Conservation (phyloP, 306 rosid genomes). For the Cucurbita ficifolia region DNA sequence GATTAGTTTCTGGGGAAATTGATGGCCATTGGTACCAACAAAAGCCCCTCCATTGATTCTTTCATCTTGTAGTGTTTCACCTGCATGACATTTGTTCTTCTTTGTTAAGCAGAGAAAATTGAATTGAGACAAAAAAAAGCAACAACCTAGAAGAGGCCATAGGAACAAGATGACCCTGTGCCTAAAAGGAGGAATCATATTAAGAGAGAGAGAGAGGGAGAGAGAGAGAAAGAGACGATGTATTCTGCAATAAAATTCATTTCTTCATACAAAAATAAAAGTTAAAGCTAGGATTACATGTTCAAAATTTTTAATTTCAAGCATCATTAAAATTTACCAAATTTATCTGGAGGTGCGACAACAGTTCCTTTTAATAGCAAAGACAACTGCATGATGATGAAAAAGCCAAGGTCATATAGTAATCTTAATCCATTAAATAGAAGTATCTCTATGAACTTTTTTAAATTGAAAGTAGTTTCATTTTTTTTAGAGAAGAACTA, state of each 20-base stretch:
- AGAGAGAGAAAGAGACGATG: not conserved
- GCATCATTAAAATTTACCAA: constrained; percentile 38
- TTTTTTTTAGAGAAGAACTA: not conserved
- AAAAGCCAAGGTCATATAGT: constrained; percentile 4
- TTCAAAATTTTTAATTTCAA: constrained; percentile 8
- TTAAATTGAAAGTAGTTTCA: not conserved
- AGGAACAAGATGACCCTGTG: not conserved
- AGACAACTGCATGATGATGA: constrained; percentile 54
- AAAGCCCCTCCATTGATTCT: constrained; percentile 84
- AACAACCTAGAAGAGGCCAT: not conserved
- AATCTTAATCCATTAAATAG: constrained; percentile 4
- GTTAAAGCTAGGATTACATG: constrained; percentile 3
- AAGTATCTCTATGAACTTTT: not conserved
- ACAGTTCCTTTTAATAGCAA: constrained; percentile 90
- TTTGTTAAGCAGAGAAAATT: not conserved
- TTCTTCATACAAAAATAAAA: not conserved
- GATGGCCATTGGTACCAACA: constrained; percentile 67
- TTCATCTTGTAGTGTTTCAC: constrained; percentile 88
- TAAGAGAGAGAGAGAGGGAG: not conserved
- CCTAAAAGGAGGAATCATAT: not conserved
- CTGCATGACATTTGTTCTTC: constrained; percentile 19
- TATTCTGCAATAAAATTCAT: constrained; percentile 1
- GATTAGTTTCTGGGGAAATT: constrained; percentile 81
- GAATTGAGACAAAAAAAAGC: not conserved
- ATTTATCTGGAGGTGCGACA: constrained; percentile 94